phyloP scores from a whole-genome alignment of 495 filamentous ascomycete species.

The Chaetomium tenue region DNA sequence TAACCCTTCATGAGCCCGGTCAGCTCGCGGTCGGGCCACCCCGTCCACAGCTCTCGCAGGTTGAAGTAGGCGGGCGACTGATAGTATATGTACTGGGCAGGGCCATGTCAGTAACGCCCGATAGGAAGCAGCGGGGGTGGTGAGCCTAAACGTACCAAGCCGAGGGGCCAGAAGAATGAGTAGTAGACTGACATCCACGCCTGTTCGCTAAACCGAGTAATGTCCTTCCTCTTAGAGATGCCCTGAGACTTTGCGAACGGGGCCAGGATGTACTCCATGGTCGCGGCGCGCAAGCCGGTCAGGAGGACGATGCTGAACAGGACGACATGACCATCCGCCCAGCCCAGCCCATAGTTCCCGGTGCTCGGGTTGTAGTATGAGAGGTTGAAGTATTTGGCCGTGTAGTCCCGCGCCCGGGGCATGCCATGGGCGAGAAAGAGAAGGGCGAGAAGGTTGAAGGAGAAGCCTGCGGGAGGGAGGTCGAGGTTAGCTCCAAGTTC shows the following conservation, averaged over 20 bases:
- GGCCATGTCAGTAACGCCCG: constrained; percentile 25
- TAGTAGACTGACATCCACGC: constrained; percentile 86
- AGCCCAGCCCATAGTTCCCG: constrained; percentile 68
- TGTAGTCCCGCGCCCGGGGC: constrained; percentile 72
- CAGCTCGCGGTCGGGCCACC: constrained; percentile 76
- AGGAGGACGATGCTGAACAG: constrained; percentile 77
- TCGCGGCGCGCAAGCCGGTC: constrained; percentile 77
- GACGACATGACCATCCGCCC: constrained; percentile 78
- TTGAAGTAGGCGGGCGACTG: constrained; percentile 77
- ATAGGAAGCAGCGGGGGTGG: too few species aligned
- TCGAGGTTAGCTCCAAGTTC: constrained; percentile 8
- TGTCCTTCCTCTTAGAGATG: constrained; percentile 67
- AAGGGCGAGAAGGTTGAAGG: constrained; percentile 61
- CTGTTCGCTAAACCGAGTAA: constrained; percentile 85
- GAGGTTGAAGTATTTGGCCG: constrained; percentile 79
- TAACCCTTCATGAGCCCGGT: constrained; percentile 80
- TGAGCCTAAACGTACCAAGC: constrained; percentile 63
- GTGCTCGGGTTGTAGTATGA: constrained; percentile 72
- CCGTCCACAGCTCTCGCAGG: constrained; percentile 72
- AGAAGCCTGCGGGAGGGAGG: constrained; percentile 27
- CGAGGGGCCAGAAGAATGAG: constrained; percentile 71
- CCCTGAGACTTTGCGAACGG: constrained; percentile 70
- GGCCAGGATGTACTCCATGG: constrained; percentile 81
- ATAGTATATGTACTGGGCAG: constrained; percentile 70
- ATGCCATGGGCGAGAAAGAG: constrained; percentile 76